Conservation (phyloP, 495 filamentous ascomycete genomes). For the Neurospora sp. region DNA sequence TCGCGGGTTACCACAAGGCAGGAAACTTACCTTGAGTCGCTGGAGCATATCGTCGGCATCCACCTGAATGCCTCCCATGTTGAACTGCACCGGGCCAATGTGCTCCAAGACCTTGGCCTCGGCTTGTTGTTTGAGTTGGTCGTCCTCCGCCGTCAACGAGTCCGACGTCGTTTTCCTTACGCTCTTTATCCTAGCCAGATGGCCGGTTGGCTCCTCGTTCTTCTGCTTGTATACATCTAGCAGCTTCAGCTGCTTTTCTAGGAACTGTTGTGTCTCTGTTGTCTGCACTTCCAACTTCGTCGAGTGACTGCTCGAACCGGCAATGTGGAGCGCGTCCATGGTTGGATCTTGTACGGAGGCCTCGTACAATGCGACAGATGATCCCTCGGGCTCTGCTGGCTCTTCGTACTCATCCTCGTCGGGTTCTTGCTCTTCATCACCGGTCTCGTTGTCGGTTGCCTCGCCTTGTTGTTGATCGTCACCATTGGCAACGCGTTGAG, state of each 20-base stretch:
- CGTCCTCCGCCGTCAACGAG: conserved; percentile 3
- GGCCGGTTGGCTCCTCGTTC: conserved; percentile 52
- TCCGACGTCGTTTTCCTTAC: conserved; percentile 18
- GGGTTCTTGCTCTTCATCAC: conserved; percentile 9
- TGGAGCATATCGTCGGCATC: conserved; percentile 94
- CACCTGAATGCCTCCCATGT: conserved; percentile 94
- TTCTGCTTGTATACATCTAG: conserved; percentile 56
- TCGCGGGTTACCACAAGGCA: background rate
- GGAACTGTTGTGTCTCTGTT: conserved; percentile 71
- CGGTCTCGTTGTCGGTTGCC: conserved; percentile 1
- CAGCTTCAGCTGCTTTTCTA: conserved; percentile 58
- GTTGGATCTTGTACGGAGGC: conserved; percentile 66
- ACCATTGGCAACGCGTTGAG: conserved; percentile 1
- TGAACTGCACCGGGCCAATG: conserved; percentile 92
- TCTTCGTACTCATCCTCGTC: conserved; percentile 19
- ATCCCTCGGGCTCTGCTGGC: conserved; percentile 28
- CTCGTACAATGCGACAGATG: conserved; percentile 66
- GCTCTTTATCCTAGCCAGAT: conserved; percentile 27
- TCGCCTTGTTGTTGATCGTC: background rate
- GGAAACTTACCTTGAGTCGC: conserved; percentile 69
- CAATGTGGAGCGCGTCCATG: conserved; percentile 46
- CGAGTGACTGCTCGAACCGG: conserved; percentile 38
- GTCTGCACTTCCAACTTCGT: conserved; percentile 57
- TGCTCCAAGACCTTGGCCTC: conserved; percentile 69
- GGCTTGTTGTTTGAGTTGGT: conserved; percentile 20